Conservation (phyloP, 2,329 filamentous ascomycete genomes). For the Fusarium devonianum region DNA sequence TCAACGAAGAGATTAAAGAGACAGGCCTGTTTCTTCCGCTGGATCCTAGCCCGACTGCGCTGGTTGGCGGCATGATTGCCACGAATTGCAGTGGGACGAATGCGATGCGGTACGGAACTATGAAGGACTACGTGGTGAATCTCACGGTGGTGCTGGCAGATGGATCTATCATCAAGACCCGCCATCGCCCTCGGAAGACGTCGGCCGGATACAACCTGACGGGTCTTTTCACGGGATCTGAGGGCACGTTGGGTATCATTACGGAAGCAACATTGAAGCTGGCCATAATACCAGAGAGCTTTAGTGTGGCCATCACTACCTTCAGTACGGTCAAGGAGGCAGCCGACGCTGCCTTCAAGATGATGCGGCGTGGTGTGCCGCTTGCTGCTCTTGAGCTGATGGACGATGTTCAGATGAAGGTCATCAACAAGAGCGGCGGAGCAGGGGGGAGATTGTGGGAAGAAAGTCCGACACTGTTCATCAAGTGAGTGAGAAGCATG, state of each 20-base stretch:
- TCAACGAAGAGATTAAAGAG: slow-evolving; percentile 70
- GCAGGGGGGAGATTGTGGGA: slow-evolving; percentile 67
- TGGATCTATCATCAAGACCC: slow-evolving; percentile 71
- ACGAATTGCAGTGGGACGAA: slow-evolving; percentile 72
- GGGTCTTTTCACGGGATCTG: slow-evolving; percentile 72
- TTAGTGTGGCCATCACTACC: slow-evolving; percentile 69
- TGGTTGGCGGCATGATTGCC: slow-evolving; percentile 67
- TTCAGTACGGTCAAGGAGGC: slow-evolving; percentile 68
- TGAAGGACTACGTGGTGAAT: slow-evolving; percentile 79
- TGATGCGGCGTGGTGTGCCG: slow-evolving; percentile 70
- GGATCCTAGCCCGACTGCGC: slow-evolving; percentile 69
- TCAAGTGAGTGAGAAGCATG: slow-evolving; percentile 57
- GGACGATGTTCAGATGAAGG: slow-evolving; percentile 71
- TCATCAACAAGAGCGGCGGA: slow-evolving; percentile 69
- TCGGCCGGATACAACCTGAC: slow-evolving; percentile 77
- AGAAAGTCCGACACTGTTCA: slow-evolving; percentile 74
- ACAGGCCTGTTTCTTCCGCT: slow-evolving; percentile 73
- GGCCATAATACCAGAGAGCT: slow-evolving; percentile 67
- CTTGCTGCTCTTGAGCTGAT: slow-evolving; percentile 72
- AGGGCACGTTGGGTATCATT: slow-evolving; percentile 74
- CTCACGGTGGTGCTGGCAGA: slow-evolving; percentile 75
- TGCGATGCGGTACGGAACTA: slow-evolving; percentile 72
- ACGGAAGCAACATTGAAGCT: slow-evolving; percentile 75
- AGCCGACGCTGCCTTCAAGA: slow-evolving; percentile 67
- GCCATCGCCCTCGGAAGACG: slow-evolving; percentile 70